Evolutionary conservation across 768 basidiomycete species (phyloP).

Genomic region (Tylopilus sp.): DNA sequence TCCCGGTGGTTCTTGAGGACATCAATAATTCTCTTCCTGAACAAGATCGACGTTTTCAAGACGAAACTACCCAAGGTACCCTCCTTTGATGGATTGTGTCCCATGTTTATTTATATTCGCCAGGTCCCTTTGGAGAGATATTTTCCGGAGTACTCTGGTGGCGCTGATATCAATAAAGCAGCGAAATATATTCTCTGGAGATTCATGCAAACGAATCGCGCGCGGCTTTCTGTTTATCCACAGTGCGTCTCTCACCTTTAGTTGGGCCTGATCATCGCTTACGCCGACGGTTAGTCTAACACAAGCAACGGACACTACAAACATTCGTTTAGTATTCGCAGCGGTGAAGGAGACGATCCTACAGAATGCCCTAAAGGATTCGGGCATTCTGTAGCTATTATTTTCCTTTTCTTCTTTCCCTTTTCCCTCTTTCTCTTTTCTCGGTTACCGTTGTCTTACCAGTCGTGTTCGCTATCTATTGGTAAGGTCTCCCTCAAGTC

Average conservation of each 20-base stretch:
- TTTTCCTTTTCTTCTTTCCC: neutral
- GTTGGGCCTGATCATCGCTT: neutral
- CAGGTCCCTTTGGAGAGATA: slow-evolving; percentile 73
- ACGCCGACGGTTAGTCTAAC: slow-evolving; percentile 51
- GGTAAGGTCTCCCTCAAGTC: slow-evolving; percentile 8
- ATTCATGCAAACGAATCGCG: slow-evolving; percentile 90
- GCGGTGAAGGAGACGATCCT: slow-evolving; percentile 93
- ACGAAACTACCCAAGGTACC: slow-evolving; percentile 57
- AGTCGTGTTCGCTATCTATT: slow-evolving; percentile 27
- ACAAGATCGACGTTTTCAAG: slow-evolving; percentile 78
- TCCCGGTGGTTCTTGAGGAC: slow-evolving; percentile 73
- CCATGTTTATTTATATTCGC: neutral
- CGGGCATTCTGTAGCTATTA: slow-evolving; percentile 62
- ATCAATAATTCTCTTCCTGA: slow-evolving; percentile 64
- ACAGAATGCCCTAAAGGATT: slow-evolving; percentile 83
- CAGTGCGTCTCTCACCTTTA: slow-evolving; percentile 53
- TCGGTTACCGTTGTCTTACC: slow-evolving; percentile 4
- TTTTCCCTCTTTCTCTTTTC: neutral
- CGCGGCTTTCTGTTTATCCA: slow-evolving; percentile 83
- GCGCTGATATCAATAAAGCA: slow-evolving; percentile 88
- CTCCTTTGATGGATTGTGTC: fast-evolving
- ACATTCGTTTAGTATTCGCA: slow-evolving; percentile 78
- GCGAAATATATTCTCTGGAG: slow-evolving; percentile 94
- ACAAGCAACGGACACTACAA: slow-evolving; percentile 85
- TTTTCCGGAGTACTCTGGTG: slow-evolving; percentile 88